Evolutionary conservation across 2,329 filamentous ascomycete genomes (phyloP), one percentile per base, ranked within the genome.

Genomic region (Aureobasidium subglaciale): DNA sequence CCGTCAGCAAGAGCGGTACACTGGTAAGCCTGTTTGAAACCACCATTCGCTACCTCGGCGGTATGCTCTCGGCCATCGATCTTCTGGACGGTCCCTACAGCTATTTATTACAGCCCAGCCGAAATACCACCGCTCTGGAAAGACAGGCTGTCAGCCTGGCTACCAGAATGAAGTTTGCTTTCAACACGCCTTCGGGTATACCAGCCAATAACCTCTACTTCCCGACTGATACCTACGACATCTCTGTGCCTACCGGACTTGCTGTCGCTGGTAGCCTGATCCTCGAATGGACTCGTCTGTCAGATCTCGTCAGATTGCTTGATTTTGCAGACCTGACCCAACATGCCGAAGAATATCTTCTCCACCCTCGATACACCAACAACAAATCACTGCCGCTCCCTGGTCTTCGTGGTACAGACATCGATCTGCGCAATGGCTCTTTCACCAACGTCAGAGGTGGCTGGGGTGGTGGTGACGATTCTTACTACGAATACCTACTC

Each of bases 401-500:
- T 0, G 89, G 90, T 9, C 75, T 95, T 18, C 70, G 92, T 1
- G 90, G 90, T 5, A 83, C 79, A 25, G 72, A 80, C 45, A 78
- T 95, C 35, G 75, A 83, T 61, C 78, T 89, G 59, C 65, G 72
- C 1, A 83, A 80, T 3, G 90, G 90, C 18, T 63, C 74, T 7
- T 92, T 95, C 62, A 62, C 79, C 13, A 81, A 92, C 65, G 78
- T 78, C 22, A 64, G 62, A 1, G 89, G 90, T 50, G 86, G 87
- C 41, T 95, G 89, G 89, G 80, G 81, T 35, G 88, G 86, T 49
- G 86, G 87, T 6, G 80, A 80, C 27, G 89, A 95, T 68, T 88
- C 84, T 40, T 95, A 86, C 72, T 95, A 95, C 72, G 89, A 95
- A 71, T 95, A 95, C 64, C 79, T 95, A 29, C 85, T 95, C 69